Evolutionary conservation across 495 filamentous ascomycete species (phyloP).

Genomic region (Penicillium flavigenum): DNA sequence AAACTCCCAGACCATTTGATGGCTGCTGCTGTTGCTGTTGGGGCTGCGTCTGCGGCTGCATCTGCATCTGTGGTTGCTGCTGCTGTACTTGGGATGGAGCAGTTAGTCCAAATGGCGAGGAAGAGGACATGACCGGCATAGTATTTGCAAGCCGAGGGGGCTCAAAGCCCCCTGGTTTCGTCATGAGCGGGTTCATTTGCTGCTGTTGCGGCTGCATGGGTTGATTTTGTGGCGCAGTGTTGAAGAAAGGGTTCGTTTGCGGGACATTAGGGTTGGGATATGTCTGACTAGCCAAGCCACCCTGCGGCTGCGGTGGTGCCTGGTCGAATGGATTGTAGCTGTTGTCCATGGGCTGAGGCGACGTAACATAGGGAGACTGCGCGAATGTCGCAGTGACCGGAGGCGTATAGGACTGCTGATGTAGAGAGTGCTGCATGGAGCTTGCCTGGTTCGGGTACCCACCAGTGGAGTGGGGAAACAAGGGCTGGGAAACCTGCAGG

Average conservation of each 20-base stretch:
- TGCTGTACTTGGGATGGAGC: slow-evolving; percentile 39
- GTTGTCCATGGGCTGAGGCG: slow-evolving; percentile 43
- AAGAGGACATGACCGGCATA: slow-evolving; percentile 40
- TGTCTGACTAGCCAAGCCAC: slow-evolving; percentile 31
- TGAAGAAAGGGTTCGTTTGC: slow-evolving; percentile 57
- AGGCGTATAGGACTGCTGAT: slow-evolving; percentile 59
- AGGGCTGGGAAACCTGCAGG: slow-evolving; percentile 65
- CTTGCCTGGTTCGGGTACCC: slow-evolving; percentile 62
- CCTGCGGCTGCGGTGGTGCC: slow-evolving; percentile 41
- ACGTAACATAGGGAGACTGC: slow-evolving; percentile 48
- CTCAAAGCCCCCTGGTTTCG: slow-evolving; percentile 29
- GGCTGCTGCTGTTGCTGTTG: slow-evolving; percentile 22
- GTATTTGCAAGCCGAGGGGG: slow-evolving; percentile 45
- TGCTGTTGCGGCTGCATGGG: slow-evolving; percentile 26
- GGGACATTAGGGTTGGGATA: slow-evolving; percentile 31
- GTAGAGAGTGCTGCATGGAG: slow-evolving; percentile 43
- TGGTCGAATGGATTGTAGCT: slow-evolving; percentile 70
- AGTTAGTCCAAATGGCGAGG: slow-evolving; percentile 39
- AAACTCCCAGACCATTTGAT: slow-evolving; percentile 29
- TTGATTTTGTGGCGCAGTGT: slow-evolving; percentile 38
- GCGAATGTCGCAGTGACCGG: slow-evolving; percentile 55
- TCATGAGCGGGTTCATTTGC: slow-evolving; percentile 32
- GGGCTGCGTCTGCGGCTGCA: too few species aligned
- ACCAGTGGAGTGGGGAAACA: slow-evolving; percentile 84
- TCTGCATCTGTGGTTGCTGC: slow-evolving; percentile 18